Evolutionary conservation across 352 stramenopile genomes (phyloP).

Genomic region (Globisporangium radiosum): DNA sequence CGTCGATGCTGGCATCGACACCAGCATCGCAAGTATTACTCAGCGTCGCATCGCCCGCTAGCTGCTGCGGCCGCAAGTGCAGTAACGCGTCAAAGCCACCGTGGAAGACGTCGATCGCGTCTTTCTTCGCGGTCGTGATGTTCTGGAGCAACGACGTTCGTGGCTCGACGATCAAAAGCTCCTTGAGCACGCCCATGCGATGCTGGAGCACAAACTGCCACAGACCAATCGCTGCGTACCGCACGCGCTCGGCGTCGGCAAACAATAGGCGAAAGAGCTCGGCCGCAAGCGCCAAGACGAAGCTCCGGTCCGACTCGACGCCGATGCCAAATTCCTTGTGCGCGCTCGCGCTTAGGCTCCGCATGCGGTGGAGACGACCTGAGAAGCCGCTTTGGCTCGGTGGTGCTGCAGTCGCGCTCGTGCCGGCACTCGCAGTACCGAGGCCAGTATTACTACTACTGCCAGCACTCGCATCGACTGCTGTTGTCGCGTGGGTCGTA

Average conservation of each 20-base stretch:
- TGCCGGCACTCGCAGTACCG: not conserved
- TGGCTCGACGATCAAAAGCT: slow-evolving; percentile 68
- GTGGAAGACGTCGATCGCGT: slow-evolving; percentile 68
- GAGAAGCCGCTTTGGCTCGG: slow-evolving; percentile 15
- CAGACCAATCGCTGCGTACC: slow-evolving; percentile 36
- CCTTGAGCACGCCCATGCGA: slow-evolving; percentile 60
- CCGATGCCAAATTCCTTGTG: slow-evolving; percentile 71
- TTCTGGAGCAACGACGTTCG: slow-evolving; percentile 59
- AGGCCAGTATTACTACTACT: slow-evolving; percentile 1
- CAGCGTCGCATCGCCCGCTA: not conserved
- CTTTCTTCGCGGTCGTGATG: slow-evolving; percentile 68
- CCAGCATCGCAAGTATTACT: not conserved
- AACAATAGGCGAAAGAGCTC: slow-evolving; percentile 60
- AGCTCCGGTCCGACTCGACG: slow-evolving; percentile 61
- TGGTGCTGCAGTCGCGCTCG: not conserved
- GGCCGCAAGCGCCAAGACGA: slow-evolving; percentile 51
- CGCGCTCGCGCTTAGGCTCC: slow-evolving; percentile 31
- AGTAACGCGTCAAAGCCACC: slow-evolving; percentile 65
- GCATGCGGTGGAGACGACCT: slow-evolving; percentile 39
- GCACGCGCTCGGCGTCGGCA: slow-evolving; percentile 42
- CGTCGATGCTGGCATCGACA: not conserved
- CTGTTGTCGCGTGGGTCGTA: slow-evolving; percentile 8
- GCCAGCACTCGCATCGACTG: not conserved
- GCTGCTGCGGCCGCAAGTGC: slow-evolving; percentile 24
- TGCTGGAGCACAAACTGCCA: slow-evolving; percentile 78